Evolutionary conservation across 129 eudicot species (phyloP).

Genomic region (Apium graveolens): DNA sequence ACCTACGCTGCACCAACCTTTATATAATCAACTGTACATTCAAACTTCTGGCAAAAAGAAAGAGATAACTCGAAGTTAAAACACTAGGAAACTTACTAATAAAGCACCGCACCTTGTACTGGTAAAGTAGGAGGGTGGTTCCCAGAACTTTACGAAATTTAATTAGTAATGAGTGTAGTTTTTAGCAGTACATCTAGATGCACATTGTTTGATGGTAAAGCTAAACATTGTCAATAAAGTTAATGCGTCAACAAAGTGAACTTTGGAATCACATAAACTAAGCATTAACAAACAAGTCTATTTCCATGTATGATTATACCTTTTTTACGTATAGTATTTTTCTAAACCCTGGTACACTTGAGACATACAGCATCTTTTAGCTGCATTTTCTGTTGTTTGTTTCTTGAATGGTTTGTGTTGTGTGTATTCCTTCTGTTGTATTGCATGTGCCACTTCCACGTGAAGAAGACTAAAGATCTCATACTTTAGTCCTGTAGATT

Average conservation of each 20-base stretch:
- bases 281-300: constrained; percentile 15
- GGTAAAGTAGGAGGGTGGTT: neutral
- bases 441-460: neutral
- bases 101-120: neutral
- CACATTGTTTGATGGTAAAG: neutral
- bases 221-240: constrained; percentile 60
- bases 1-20: neutral
- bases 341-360: neutral
- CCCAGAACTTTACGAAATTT: neutral
- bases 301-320: constrained; percentile 16
- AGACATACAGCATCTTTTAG: neutral
- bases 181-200: neutral
- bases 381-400: neutral
- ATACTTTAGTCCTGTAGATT: neutral
- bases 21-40: neutral
- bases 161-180: neutral
- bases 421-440: neutral
- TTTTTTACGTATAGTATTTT: neutral
- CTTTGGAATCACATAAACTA: constrained; percentile 30
- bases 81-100: no score
- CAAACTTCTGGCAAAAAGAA: no score
- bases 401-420: neutral
- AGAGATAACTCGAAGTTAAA: neutral
- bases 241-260: constrained; percentile 63
- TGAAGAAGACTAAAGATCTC: neutral